Conservation (phyloP, 495 filamentous ascomycete genomes). For the Entonaema liquescens region DNA sequence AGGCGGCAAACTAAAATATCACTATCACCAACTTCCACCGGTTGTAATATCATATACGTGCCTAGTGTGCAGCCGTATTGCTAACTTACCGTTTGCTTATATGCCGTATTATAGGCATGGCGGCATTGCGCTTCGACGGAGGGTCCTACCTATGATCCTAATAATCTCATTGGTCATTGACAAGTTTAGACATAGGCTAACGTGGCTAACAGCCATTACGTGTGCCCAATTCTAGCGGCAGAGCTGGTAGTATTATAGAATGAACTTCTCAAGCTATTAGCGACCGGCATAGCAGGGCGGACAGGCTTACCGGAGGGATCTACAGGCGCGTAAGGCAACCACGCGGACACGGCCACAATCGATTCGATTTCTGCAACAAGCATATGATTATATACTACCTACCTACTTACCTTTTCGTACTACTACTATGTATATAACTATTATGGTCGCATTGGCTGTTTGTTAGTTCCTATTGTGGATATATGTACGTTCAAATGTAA, state of each 20-base stretch:
- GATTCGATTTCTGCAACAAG: not conserved
- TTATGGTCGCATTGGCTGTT: not conserved
- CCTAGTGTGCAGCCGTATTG: not conserved
- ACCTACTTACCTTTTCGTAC: too few species aligned
- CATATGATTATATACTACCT: too few species aligned
- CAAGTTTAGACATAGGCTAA: not conserved
- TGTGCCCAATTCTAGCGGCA: not conserved
- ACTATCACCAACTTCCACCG: not conserved
- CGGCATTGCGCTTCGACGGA: not conserved
- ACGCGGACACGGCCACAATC: conserved; percentile 10
- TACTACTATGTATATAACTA: not conserved
- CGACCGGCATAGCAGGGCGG: conserved; percentile 26
- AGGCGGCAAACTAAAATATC: not conserved
- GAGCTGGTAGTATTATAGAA: conserved; percentile 15
- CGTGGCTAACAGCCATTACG: not conserved
- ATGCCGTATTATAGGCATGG: not conserved
- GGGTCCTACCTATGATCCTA: not conserved
- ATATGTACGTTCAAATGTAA: not conserved
- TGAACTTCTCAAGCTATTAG: conserved; percentile 23
- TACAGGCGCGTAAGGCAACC: conserved; percentile 27
- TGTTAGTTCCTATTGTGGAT: not conserved
- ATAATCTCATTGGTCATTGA: conserved; percentile 8
- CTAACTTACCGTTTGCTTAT: not conserved
- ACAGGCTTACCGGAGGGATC: conserved; percentile 15
- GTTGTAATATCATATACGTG: not conserved